These are phyloP conservation scores for Colletotrichum sp. DNA, from an alignment of 2,329 filamentous ascomycete genomes.

Conservation along the genomic window DNA sequence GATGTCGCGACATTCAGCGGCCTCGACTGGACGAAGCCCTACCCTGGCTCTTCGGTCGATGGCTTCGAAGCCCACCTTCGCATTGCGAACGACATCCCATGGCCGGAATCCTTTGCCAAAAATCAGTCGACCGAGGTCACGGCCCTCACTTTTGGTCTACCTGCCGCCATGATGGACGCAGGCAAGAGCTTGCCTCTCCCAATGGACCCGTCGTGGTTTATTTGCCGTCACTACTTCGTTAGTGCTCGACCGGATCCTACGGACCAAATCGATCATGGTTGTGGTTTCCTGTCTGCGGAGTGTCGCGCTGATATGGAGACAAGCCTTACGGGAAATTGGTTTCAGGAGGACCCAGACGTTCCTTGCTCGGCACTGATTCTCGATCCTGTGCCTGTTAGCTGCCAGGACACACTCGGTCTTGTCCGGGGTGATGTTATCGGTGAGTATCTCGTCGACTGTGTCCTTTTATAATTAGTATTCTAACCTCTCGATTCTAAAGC, in stretches of 20 bases:
- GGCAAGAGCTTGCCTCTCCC: background rate
- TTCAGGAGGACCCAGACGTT: background rate
- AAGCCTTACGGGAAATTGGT: background rate
- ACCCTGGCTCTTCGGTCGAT: background rate
- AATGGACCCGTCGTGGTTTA: background rate
- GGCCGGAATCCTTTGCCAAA: background rate
- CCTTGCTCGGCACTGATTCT: background rate
- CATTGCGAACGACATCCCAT: background rate
- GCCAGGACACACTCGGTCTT: background rate
- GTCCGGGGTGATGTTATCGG: background rate
- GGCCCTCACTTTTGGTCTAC: background rate
- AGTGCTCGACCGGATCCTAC: background rate
- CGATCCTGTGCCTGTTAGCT: background rate
- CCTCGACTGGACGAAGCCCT: background rate
- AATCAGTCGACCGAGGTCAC: background rate
- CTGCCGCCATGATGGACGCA: background rate
- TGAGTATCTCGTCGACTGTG: background rate
- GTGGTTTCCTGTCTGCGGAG: background rate
- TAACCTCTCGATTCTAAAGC: background rate
- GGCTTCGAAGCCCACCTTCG: background rate
- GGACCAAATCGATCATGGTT: background rate
- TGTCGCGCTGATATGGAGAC: background rate
- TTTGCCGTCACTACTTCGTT: background rate
- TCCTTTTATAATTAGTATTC: accelerated
- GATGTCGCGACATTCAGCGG: background rate